Conservation (phyloP, 2,329 filamentous ascomycete genomes). For the Stenocarpella maydis region DNA sequence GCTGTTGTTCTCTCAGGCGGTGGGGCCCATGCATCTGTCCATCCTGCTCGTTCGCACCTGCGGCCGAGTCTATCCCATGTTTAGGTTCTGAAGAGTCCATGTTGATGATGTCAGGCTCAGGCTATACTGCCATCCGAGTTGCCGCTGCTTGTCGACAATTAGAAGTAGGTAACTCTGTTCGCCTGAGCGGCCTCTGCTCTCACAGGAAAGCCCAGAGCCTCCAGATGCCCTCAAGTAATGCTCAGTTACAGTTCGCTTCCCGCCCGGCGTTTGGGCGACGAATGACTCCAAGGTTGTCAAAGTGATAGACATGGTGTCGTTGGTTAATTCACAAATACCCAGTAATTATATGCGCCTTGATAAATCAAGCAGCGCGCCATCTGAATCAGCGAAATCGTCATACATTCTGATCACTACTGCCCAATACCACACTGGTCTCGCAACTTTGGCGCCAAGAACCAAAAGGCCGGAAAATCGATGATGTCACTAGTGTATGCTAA, state of each 20-base stretch:
- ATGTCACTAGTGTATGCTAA: too few species aligned
- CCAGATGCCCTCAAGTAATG: fast-evolving
- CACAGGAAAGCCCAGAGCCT: background rate
- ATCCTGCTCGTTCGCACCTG: background rate
- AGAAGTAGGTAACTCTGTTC: background rate
- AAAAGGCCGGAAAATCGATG: background rate
- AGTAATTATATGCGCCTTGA: too few species aligned
- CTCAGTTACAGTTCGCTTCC: too few species aligned
- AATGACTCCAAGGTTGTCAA: too few species aligned
- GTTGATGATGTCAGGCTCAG: background rate
- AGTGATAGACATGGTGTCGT: too few species aligned
- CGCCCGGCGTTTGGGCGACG: too few species aligned
- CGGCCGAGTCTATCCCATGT: background rate
- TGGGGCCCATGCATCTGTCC: background rate
- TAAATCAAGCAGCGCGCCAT: background rate
- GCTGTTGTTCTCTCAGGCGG: conserved; percentile 30
- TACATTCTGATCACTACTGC: background rate
- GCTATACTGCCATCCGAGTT: background rate
- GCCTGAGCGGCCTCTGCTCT: background rate
- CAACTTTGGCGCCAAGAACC: background rate
- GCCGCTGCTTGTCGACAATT: background rate
- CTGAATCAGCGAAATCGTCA: background rate
- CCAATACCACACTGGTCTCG: background rate
- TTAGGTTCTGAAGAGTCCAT: background rate
- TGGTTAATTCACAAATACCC: too few species aligned